These are phyloP conservation scores for Magnolia officinalis DNA, from an alignment of 164 flowering plant genomes.

Conservation along the genomic window DNA sequence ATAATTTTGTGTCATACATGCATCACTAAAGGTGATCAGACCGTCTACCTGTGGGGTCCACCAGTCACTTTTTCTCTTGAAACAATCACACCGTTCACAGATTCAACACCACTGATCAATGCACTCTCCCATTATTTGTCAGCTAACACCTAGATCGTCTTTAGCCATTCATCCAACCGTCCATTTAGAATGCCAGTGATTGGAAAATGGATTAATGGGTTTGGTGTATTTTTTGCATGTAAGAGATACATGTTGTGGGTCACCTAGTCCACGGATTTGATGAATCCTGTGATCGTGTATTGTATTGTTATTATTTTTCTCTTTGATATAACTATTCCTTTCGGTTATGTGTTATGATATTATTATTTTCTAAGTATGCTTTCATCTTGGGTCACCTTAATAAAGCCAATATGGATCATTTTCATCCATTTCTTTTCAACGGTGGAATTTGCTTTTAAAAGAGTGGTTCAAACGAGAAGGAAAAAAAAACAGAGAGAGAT, in stretches of 20 bases:
- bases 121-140: not conserved
- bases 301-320: no score
- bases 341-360: not conserved
- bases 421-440: not conserved
- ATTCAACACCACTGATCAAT: not conserved
- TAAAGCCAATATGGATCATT: not conserved
- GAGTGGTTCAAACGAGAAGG: no score
- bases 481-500: not conserved
- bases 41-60: not conserved
- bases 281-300: not conserved
- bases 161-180: not conserved
- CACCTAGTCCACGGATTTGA: not conserved
- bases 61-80: not conserved
- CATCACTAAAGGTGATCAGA: not conserved
- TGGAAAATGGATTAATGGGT: no score
- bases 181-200: not conserved
- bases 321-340: not conserved
- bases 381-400: not conserved
- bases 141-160: not conserved
- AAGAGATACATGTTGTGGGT: no score
- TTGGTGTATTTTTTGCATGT: no score
- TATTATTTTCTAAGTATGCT: not conserved
- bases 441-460: not conserved
- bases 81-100: not conserved
- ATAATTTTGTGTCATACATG: no score